Evolutionary conservation across 2,329 filamentous ascomycete genomes (phyloP), one percentile per base, ranked within the genome.

Genomic region (Biscogniauxia marginata): DNA sequence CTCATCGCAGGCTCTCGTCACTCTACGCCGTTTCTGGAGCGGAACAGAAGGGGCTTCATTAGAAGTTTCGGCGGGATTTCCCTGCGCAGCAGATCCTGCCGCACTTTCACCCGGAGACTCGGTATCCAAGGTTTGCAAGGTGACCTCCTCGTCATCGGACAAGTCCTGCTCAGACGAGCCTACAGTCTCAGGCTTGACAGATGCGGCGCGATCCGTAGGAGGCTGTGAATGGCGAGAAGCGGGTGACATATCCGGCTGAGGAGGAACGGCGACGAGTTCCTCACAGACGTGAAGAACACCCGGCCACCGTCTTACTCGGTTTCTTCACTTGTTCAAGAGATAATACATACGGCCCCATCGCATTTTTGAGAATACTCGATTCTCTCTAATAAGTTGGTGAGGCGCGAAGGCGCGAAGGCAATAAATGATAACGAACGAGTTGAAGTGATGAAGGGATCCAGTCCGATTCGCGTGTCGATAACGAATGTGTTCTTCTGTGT

Each of bases 1-100:
- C 55, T 70, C 67, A 57, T 93, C 90, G 73, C 90, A 93, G 44
- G 90, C 90, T 65, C 90, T 81, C 19, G 89, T 93, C 46, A 93
- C 90, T 68, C 90, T 82, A 54, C 89, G 81, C 59, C 90, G 82
- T 71, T 93, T 93, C 69, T 92, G 89, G 57, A 89, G 79, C 13
- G 88, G 88, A 63, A 78, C 74, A 43, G 74, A 75, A n/a, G 77
- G 69, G 16, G 71, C 70, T 52, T 75, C 74, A 52, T 63, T 64
- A 46, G 67, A 62, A 21, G 65, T 63, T 55, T 64, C 68, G 49
- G 61, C 64, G 23, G 53, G 57, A 23, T 65, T 65, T 21, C 65
- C 65, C 52, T 60, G 61, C 24, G 49, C 52, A 60, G 53, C 59
- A 58, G 54, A 69, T 65, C 61, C 74, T 73, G 57, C 77, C 73